Evolutionary conservation across 1,139 yeast species (phyloP).

Genomic region (Meyerozyma sp.): DNA sequence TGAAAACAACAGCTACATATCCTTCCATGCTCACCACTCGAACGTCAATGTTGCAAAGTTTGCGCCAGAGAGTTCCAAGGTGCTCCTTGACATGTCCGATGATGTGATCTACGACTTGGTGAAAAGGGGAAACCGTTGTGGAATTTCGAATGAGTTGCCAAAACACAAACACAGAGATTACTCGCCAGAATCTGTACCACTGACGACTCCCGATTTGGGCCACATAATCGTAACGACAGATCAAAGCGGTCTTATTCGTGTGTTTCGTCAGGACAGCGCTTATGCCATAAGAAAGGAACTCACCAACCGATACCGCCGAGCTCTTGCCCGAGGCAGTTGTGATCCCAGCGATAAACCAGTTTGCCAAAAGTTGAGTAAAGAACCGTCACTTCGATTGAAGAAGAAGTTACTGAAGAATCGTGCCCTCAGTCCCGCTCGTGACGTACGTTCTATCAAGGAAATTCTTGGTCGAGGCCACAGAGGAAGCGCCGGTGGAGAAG

Average conservation of each 20-base stretch:
- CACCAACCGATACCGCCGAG: constrained; percentile 4
- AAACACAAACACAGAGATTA: not conserved
- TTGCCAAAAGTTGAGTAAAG: not conserved
- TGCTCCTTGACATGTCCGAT: constrained; percentile 62
- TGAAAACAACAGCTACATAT: constrained; percentile 51
- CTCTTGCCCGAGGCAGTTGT: not conserved
- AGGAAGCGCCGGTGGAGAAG: not conserved
- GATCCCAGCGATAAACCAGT: not conserved
- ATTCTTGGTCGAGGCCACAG: not conserved
- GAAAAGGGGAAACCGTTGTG: constrained; percentile 20
- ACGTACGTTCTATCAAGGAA: not conserved
- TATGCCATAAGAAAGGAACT: constrained; percentile 25
- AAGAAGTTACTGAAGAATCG: not conserved
- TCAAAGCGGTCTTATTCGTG: constrained; percentile 64
- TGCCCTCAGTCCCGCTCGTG: not conserved
- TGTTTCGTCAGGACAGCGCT: constrained; percentile 77
- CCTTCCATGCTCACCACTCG: constrained; percentile 74
- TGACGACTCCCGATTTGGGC: constrained; percentile 15
- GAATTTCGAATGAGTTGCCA: constrained; percentile 1
- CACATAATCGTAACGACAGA: constrained; percentile 74
- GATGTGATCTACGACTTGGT: constrained; percentile 70
- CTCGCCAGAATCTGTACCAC: not conserved
- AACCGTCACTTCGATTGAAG: not conserved
- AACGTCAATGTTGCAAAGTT: constrained; percentile 71
- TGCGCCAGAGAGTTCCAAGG: constrained; percentile 72